Base-by-base conservation (phyloP, 176 grass and related monocot species). In the Carex myosuroides region DNA sequence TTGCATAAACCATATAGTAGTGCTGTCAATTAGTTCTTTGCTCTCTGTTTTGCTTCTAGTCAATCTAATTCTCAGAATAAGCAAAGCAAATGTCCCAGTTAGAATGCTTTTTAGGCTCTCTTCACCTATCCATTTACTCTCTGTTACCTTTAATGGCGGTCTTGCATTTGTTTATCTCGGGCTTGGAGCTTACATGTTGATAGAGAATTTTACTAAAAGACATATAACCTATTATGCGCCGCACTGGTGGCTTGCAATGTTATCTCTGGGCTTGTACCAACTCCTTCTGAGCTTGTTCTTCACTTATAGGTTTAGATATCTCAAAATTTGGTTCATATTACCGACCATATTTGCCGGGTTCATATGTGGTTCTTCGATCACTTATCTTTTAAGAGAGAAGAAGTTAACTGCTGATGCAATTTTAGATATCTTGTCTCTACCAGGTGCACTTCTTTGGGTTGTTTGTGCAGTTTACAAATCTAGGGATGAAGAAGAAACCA, bases 381-480 rank as follows among this genome's bases (percentile, higher is more conserved):
- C 87, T 67, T 64, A 85, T 84, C 78, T 93, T 41, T 6, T 90
- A 46, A 35, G 58, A 66, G 52, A 86, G 30, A 98, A 70, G 50
- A 63, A 26, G 7, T 7, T 90, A 26, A 85, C 88, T 8, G 16
- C 74, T 4, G 87, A 91, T 87, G 12, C 48, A 26, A 87, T 55
- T 64, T 89, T 95, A 60, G 88, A 95, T 89, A 63, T 93, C 87
- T 86, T 95, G 55, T 86, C 75, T 50, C 82, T 95, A 48, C 91
- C 86, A 11, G 88, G 85, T 17, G 81, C 88, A 20, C n/a, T 89
- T 39, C 57, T 98, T 14, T 58, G 91, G 0, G 57, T 93, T 60
- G 8, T 93, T 84, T 81, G 75, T 78, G 86, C 53, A 30, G 42
- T 88, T 64, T 83, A 46, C 67, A 39, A 74, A 64, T 80, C 85